Evolutionary conservation across 345 rosid species (phyloP), one percentile per base, ranked within the genome.

Genomic region (Bruguiera gymnorhiza): DNA sequence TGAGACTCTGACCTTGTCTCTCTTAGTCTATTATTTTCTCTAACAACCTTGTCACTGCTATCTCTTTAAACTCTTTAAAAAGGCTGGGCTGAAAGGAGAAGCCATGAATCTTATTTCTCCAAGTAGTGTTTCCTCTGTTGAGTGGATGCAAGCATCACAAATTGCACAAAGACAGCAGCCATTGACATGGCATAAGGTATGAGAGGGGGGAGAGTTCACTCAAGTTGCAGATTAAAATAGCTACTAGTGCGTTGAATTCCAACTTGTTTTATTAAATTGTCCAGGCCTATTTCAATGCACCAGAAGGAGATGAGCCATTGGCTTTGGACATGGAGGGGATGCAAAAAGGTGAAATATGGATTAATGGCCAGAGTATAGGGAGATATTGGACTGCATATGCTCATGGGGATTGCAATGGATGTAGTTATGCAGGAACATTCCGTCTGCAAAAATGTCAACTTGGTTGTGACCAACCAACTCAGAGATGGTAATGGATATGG

Each of bases 51-150:
- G 55, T 74, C 34, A 70, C 37, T 63, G 59, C 7, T 62, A 50
- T 59, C 50, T 63, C 27, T 16, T 56, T 62, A 52, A 76, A 76
- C 87, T 6, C 37, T 8, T 34, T 34, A 34, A 34, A 34, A 8
- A 93, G 98, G 96, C 89, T 31, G 99, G 99, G n/a, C 83, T 96
- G 64, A 96, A 83, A 84, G 99, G 99, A 76, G 99, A 96, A 84
- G 89, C 87, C 66, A 72, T 77, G 80, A 72, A 77, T 64, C 60
- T 77, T 56, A 43, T 67, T 36, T 77, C 80, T 64, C 80, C 76
- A 58, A 69, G 54, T 65, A 59, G 74, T 31, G 76, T 73, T 60
- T 68, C 76, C 36, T 63, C 80, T 36, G 80, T 72, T 9, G 70
- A 66, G 26, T 77, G 80, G 80, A 68, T 59, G 70, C 60, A 56